Conservation (phyloP, 306 rosid species). For the Dryas drummondii region DNA sequence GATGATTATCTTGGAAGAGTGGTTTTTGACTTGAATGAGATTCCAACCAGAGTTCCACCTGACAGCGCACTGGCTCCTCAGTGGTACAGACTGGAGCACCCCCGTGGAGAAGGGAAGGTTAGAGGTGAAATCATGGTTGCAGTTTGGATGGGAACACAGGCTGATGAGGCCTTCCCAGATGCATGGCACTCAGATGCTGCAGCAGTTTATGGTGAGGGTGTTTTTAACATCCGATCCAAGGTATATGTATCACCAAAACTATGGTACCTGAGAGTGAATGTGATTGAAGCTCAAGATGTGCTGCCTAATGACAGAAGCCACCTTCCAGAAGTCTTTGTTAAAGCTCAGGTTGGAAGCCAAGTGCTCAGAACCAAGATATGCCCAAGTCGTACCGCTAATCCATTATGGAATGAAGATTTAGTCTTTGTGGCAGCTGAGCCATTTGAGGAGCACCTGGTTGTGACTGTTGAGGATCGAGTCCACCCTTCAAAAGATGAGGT, state of each 20-base stretch:
- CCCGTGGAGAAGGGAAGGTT: constrained; percentile 66
- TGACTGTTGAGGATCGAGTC: constrained; percentile 72
- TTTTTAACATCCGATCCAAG: constrained; percentile 76
- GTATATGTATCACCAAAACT: constrained; percentile 93
- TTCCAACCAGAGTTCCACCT: constrained; percentile 91
- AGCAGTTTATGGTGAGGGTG: constrained; percentile 75
- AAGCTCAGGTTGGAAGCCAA: constrained; percentile 87
- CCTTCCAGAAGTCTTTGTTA: constrained; percentile 65
- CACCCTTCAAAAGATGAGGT: constrained; percentile 76
- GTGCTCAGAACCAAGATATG: constrained; percentile 67
- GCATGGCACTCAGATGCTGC: constrained; percentile 98
- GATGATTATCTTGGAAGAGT: constrained; percentile 88
- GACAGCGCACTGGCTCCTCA: constrained; percentile 94
- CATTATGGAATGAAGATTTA: constrained; percentile 89
- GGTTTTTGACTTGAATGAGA: constrained; percentile 74
- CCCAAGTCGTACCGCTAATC: constrained; percentile 56
- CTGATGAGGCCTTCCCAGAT: constrained; percentile 91
- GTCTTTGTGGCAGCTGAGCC: constrained; percentile 94
- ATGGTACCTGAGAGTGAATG: constrained; percentile 83
- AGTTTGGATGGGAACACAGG: constrained; percentile 98
- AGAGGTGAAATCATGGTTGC: constrained; percentile 91
- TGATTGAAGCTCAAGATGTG: constrained; percentile 91
- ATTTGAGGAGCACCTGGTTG: constrained; percentile 72
- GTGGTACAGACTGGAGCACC: constrained; percentile 83
- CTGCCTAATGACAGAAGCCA: constrained; percentile 68